Evolutionary conservation across 2,329 filamentous ascomycete genomes (phyloP), one percentile per base, ranked within the genome.

Genomic region (Arachnopeziza araneosa): DNA sequence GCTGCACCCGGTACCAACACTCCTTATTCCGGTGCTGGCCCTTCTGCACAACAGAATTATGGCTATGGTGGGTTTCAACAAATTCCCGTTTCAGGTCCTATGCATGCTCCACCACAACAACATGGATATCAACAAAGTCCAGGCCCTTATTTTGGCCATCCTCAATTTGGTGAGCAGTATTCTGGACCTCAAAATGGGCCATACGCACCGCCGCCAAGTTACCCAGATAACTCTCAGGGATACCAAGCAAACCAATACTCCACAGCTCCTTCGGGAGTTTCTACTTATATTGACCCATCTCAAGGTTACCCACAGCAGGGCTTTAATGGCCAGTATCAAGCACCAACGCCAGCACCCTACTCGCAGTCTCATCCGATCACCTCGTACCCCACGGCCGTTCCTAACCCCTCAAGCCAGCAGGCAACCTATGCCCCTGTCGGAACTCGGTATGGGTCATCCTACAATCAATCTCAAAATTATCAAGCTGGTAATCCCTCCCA

Each of bases 81-180:
- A 61, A 65, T 59, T 9, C 63, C 66, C 55, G 64, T 61, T 54
- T 64, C 70, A 55, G 59, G 59, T 44, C 56, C 67, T 8, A 60
- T 66, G 23, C 63, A 58, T 24, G 36, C 17, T 8, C 58, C 52
- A 58, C 63, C 63, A 19, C 68, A 66, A 22, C 66, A 70, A 22
- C 66, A 70, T 60, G 61, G 48, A 12, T 72, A 72, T 50, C 63
- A 70, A 26, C 65, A 70, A 55, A 70, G 65, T 56, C 66, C 70
- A 36, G 69, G 65, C 48, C 69, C 71, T 54, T 69, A 68, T 36
- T 76, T 74, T 70, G 68, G 69, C 51, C 64, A 71, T 52, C 66
- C 72, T 14, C 65, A 71, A 36, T 75, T 69, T 67, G 65, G 61
- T 50, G 74, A 74, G 21, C 66, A 68, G 44, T 73, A 74, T 58